Conservation (phyloP, 1,284 basidiomycete genomes). For the Ceratobasidium papillatum region DNA sequence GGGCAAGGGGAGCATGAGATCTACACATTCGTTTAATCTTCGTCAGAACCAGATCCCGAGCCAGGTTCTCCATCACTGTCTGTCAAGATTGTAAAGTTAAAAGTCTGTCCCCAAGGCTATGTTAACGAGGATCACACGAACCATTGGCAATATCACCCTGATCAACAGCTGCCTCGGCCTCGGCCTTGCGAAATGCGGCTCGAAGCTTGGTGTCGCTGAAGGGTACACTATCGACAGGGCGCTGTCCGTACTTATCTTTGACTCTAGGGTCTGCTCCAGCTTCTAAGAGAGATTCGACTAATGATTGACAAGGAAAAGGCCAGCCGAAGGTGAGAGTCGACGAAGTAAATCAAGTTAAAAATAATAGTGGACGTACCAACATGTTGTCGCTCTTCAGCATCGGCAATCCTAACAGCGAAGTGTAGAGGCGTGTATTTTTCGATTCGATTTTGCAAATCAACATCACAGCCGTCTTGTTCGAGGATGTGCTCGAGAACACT, state of each 20-base stretch:
- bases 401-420: constrained; percentile 71
- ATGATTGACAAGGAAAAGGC: constrained; percentile 46
- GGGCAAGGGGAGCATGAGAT: background rate
- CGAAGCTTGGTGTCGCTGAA: constrained; percentile 58
- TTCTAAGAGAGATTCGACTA: constrained; percentile 74
- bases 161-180: constrained; percentile 57
- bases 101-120: background rate
- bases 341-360: constrained; percentile 42
- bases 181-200: constrained; percentile 60
- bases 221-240: constrained; percentile 66
- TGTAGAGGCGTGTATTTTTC: constrained; percentile 85
- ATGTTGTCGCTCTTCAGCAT: constrained; percentile 62
- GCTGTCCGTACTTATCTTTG: constrained; percentile 74
- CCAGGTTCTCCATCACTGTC: constrained; percentile 55
- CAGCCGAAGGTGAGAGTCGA: background rate
- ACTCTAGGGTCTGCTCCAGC: constrained; percentile 79
- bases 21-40: constrained; percentile 46
- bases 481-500: constrained; percentile 78
- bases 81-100: constrained; percentile 37
- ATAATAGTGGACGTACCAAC: constrained; percentile 50
- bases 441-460: constrained; percentile 79
- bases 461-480: constrained; percentile 79
- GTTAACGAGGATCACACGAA: constrained; percentile 45
- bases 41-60: constrained; percentile 52
- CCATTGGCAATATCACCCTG: constrained; percentile 56